Evolutionary conservation across 331 rosid species (phyloP).

Genomic region (Stylosanthes scabra): DNA sequence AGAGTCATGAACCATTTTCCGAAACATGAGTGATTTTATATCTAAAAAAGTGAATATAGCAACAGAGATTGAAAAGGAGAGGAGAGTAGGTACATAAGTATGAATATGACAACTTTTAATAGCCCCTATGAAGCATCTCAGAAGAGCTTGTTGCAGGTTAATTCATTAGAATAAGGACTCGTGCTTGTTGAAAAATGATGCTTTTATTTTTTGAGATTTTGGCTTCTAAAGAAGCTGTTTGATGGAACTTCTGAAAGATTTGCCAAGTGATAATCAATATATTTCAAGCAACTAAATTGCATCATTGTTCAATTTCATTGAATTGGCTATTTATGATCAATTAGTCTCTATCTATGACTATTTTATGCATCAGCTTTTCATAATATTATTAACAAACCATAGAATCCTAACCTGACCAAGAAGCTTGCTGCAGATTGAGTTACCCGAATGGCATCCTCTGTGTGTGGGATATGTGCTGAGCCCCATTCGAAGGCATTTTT

Average conservation of each 20-base stretch:
- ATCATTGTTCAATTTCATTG: not conserved
- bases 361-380: not conserved
- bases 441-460: conserved; percentile 84
- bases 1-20: too few relatives aligned
- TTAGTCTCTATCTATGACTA: not conserved
- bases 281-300: not conserved
- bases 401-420: conserved; percentile 81
- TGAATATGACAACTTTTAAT: not conserved
- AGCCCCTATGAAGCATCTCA: not conserved
- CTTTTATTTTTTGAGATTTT: not conserved
- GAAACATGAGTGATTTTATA: too few relatives aligned
- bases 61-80: not conserved
- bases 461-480: conserved; percentile 68
- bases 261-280: not conserved
- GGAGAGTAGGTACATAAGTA: not conserved
- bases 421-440: conserved; percentile 76
- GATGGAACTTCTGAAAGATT: not conserved
- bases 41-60: not conserved
- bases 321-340: not conserved
- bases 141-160: not conserved
- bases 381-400: not conserved
- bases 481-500: conserved; percentile 98
- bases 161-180: not conserved
- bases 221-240: conserved; percentile 3
- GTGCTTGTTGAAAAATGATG: not conserved